A percentile compares a stretch with the other conserved stretches of the same genome.
Conservation (phyloP, 768 basidiomycete species). For the Lactifluus subvellereus region DNA sequence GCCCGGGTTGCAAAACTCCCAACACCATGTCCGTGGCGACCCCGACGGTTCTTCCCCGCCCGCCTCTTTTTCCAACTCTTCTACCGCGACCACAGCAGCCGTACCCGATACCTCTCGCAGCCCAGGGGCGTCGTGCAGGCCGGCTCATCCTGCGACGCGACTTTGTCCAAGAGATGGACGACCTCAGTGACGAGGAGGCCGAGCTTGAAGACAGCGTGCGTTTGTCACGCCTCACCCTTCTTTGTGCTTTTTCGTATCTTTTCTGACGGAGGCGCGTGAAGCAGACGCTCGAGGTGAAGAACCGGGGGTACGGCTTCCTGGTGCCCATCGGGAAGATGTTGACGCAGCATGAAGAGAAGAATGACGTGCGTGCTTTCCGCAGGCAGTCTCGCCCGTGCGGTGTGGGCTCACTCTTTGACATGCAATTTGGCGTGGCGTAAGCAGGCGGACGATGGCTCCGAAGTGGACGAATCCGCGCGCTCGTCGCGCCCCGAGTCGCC, state of each 20-base stretch:
- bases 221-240: conserved; percentile 2
- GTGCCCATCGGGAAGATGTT: conserved; percentile 69
- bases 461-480: conserved; percentile 37
- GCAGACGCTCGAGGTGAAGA: conserved; percentile 55
- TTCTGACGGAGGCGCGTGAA: conserved; percentile 5
- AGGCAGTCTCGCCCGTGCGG: not conserved
- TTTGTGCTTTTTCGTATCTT: not conserved
- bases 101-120: conserved; percentile 54
- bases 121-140: conserved; percentile 44
- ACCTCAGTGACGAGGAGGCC: conserved; percentile 78
- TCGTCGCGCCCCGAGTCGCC: conserved; percentile 36
- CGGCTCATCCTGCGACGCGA: conserved; percentile 61
- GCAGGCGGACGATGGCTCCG: conserved; percentile 35
- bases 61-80: conserved; percentile 56
- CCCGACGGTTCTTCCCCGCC: conserved; percentile 68
- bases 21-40: conserved; percentile 48
- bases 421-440: not conserved
- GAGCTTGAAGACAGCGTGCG: conserved; percentile 73
- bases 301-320: conserved; percentile 60
- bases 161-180: conserved; percentile 70
- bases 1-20: not conserved
- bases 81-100: conserved; percentile 62
- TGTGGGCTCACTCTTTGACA: not conserved
- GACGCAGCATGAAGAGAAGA: conserved; percentile 79
- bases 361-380: conserved; percentile 48